These are phyloP conservation scores for Penicillium parvum DNA, from an alignment of 495 filamentous ascomycete species.

Conservation along the genomic window DNA sequence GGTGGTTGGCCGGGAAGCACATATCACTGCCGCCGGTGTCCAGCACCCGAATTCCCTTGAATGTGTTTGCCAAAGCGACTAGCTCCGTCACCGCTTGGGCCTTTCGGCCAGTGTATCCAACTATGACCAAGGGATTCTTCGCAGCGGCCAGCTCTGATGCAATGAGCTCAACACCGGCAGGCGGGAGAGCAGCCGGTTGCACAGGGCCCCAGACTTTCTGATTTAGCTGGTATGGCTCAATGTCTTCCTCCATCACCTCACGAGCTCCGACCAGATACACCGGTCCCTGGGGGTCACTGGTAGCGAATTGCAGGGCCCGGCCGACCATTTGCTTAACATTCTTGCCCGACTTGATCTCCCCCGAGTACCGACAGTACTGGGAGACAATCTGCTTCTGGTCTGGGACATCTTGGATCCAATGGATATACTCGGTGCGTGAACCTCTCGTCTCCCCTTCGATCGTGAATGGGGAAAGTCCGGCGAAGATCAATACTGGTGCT, in stretches of 20 bases:
- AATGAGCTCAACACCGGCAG: slow-evolving; percentile 61
- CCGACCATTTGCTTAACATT: slow-evolving; percentile 97
- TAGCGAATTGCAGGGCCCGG: slow-evolving; percentile 82
- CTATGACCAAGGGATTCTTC: slow-evolving; percentile 72
- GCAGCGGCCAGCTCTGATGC: slow-evolving; percentile 67
- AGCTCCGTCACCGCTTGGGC: slow-evolving; percentile 64
- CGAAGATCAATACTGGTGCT: slow-evolving; percentile 85
- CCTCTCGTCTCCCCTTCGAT: slow-evolving; percentile 88
- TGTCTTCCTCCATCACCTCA: slow-evolving; percentile 91
- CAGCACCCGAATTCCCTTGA: slow-evolving; percentile 77
- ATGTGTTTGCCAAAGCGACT: slow-evolving; percentile 69
- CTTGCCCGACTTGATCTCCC: slow-evolving; percentile 83
- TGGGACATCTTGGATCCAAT: slow-evolving; percentile 96
- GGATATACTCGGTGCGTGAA: slow-evolving; percentile 89
- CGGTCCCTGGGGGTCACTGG: slow-evolving; percentile 74
- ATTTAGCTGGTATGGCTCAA: slow-evolving; percentile 72
- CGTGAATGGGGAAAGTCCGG: slow-evolving; percentile 84
- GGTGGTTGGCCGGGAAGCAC: slow-evolving; percentile 87
- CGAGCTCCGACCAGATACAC: slow-evolving; percentile 81
- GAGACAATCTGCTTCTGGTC: slow-evolving; percentile 88
- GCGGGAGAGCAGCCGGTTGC: slow-evolving; percentile 67
- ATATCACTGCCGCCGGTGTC: slow-evolving; percentile 92
- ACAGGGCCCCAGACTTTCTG: slow-evolving; percentile 72
- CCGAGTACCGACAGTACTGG: slow-evolving; percentile 92
- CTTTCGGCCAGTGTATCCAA: slow-evolving; percentile 78